Evolutionary conservation across 306 rosid genomes (phyloP).

Genomic region (Dryas octopetala): DNA sequence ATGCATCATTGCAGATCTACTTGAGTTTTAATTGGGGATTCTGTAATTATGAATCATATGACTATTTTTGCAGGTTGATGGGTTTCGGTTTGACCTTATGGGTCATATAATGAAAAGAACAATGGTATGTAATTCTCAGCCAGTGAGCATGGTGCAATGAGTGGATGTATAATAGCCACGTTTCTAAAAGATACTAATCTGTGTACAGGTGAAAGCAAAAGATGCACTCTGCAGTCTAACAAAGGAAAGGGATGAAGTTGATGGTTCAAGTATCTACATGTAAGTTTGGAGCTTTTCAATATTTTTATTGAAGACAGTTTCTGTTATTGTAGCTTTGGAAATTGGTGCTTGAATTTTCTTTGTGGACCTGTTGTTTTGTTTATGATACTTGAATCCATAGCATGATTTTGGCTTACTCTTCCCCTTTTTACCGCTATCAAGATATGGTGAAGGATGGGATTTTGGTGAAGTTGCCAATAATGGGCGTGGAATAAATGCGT

Average conservation of each 20-base stretch:
- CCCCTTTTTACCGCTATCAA: slow-evolving; percentile 29
- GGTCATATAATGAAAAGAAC: slow-evolving; percentile 97
- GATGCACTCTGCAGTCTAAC: slow-evolving; percentile 52
- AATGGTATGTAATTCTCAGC: slow-evolving; percentile 54
- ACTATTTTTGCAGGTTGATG: slow-evolving; percentile 71
- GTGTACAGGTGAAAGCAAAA: slow-evolving; percentile 69
- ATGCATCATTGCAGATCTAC: not conserved
- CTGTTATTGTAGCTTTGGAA: slow-evolving; percentile 17
- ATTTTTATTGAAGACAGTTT: not conserved
- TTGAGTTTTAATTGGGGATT: slow-evolving; percentile 4
- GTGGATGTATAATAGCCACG: not conserved
- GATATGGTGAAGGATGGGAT: slow-evolving; percentile 99
- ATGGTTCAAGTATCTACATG: slow-evolving; percentile 89
- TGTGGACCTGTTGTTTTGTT: slow-evolving; percentile 24
- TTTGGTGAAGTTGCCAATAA: slow-evolving; percentile 95
- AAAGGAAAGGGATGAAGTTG: slow-evolving; percentile 67
- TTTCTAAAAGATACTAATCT: slow-evolving; percentile 26
- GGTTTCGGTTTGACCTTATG: slow-evolving; percentile 96
- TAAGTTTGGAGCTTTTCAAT: slow-evolving; percentile 35
- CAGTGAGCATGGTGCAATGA: slow-evolving; percentile 6
- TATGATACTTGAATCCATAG: slow-evolving; percentile 16
- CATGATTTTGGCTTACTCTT: slow-evolving; percentile 7
- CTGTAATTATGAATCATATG: not conserved
- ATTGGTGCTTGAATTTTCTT: slow-evolving; percentile 14
- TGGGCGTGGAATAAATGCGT: slow-evolving; percentile 90